Conservation (phyloP, 495 filamentous ascomycete genomes). For the Lepidopterella palustris region DNA sequence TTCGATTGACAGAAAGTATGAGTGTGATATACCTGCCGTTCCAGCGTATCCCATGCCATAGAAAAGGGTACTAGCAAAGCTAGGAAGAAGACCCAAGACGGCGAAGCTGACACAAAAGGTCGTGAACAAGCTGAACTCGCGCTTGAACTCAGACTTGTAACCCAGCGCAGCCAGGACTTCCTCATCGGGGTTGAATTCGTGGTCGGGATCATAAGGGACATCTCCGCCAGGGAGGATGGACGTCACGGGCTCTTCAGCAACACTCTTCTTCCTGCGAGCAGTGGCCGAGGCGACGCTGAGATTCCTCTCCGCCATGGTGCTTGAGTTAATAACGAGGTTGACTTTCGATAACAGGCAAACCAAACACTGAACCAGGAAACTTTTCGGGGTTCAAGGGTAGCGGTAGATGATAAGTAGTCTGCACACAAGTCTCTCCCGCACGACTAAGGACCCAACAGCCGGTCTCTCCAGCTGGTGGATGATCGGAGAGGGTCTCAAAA, state of each 20-base stretch:
- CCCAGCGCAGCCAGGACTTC: slow-evolving; percentile 63
- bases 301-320: slow-evolving; percentile 22
- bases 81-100: slow-evolving; percentile 65
- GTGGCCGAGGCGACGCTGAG: slow-evolving; percentile 15
- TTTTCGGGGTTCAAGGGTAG: slow-evolving; percentile 4
- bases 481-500: not conserved
- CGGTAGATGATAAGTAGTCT: slow-evolving; percentile 1
- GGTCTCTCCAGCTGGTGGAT: not conserved
- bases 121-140: slow-evolving; percentile 77
- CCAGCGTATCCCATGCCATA: slow-evolving; percentile 82
- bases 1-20: not conserved
- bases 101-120: slow-evolving; percentile 76
- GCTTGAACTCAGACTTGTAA: slow-evolving; percentile 76
- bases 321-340: too few relatives aligned
- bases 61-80: slow-evolving; percentile 66
- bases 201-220: slow-evolving; percentile 48
- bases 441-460: not conserved
- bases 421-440: not conserved
- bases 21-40: slow-evolving; percentile 44
- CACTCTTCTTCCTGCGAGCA: slow-evolving; percentile 25
- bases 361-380: slow-evolving; percentile 9
- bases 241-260: slow-evolving; percentile 55
- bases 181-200: slow-evolving; percentile 53
- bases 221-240: slow-evolving; percentile 62
- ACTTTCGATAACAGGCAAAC: slow-evolving; percentile 8